phyloP scores from a whole-genome alignment of 306 rosid genomes.

The Citrullus colocynthis region DNA sequence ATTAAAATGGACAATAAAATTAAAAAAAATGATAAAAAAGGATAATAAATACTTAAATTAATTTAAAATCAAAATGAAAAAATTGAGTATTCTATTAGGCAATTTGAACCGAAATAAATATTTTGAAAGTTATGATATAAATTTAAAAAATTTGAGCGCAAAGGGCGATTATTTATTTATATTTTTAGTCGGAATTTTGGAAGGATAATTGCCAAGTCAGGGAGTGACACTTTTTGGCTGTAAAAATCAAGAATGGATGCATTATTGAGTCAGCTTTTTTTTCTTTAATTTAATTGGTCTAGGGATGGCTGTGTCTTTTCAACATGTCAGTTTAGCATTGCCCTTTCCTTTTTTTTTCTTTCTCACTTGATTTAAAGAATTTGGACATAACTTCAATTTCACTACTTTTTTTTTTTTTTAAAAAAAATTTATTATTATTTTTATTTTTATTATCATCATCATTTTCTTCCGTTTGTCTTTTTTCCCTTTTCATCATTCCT shows the following conservation, averaged over 20 bases:
- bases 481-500: neutral
- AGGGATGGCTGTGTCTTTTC: neutral
- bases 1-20: too few species aligned
- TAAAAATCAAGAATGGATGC: neutral
- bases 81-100: too few species aligned
- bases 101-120: too few species aligned
- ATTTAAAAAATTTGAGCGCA: neutral
- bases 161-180: neutral
- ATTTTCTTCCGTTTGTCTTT: neutral
- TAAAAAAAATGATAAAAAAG: too few species aligned
- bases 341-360: conserved; percentile 3
- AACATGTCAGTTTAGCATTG: neutral
- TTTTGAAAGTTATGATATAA: too few species aligned
- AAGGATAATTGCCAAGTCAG: neutral
- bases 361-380: conserved; percentile 1
- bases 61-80: too few species aligned
- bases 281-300: neutral
- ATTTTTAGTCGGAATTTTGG: neutral
- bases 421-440: too few species aligned
- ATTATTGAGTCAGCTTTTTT: neutral
- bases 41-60: too few species aligned
- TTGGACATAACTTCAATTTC: neutral
- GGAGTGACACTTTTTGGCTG: neutral
- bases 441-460: neutral
- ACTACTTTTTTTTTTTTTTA: neutral